Evolutionary conservation across 2,329 filamentous ascomycete genomes (phyloP).

Genomic region (Sporothrix variecibatus): DNA sequence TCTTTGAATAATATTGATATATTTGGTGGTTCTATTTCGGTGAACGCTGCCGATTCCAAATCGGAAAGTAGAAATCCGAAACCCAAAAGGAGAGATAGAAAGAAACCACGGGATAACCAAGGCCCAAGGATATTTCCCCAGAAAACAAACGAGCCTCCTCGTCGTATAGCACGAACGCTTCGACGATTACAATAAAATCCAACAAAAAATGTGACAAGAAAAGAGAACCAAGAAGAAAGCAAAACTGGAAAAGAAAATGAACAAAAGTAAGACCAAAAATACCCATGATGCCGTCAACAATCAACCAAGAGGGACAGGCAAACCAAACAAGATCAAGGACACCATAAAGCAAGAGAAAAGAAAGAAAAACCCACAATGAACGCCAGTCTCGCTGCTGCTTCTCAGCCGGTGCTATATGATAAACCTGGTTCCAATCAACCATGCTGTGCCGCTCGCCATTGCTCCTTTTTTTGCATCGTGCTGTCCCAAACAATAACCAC

Average conservation of each 20-base stretch:
- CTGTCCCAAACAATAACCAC: background rate
- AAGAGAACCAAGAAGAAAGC: background rate
- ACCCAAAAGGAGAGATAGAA: background rate
- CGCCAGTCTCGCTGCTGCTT: slow-evolving; percentile 9
- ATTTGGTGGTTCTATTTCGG: background rate
- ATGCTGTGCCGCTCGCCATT: background rate
- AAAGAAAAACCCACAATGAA: slow-evolving; percentile 9
- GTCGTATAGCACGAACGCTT: background rate
- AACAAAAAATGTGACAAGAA: background rate
- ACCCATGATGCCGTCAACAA: background rate
- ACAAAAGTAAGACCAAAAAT: background rate
- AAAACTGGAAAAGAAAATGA: background rate
- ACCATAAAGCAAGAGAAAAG: background rate
- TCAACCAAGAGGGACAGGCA: background rate
- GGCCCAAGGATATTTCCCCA: background rate
- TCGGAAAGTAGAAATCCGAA: background rate
- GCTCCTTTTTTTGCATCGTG: background rate
- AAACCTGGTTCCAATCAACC: slow-evolving; percentile 4
- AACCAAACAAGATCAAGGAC: background rate
- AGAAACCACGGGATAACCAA: background rate
- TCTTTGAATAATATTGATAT: background rate
- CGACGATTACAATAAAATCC: background rate
- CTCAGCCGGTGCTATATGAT: slow-evolving; percentile 10
- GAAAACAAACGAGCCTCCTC: background rate
- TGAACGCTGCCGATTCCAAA: background rate